Base-by-base conservation (phyloP, 225 moss, liverwort and hornwort species). In the Takakia lepidozioides region DNA sequence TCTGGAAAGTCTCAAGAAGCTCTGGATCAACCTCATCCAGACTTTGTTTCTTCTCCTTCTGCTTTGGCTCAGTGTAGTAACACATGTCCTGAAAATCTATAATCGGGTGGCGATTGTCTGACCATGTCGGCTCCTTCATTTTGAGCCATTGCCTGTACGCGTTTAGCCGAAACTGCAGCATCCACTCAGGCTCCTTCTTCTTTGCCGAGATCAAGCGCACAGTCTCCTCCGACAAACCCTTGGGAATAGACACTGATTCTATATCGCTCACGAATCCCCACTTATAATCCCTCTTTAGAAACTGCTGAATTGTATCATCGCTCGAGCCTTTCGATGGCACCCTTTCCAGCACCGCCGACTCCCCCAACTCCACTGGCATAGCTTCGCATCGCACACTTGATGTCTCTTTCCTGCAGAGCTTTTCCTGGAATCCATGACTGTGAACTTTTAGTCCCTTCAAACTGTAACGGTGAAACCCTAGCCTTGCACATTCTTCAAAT, bases 151-250 rank as follows among this genome's bases (percentile, higher is more conserved):
- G 90, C 80, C 65, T 76, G 62, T 64, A 95, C 0, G 95, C 90
- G 43, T 71, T 87, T 48, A 95, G 61, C n/a, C 90, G 90, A 48
- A 95, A 95, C 23, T 84, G 65, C 53, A 95, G 48, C 90, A 95
- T 90, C 95, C 95, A 95, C 29, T 87, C 87, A 0, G 95, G 95
- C 43, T 95, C 89, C 48, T 82, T 72, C 70, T 95, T 95, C 80
- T 90, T 86, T 3, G 90, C 95, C 2, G 90, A 90, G 24, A 95
- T 95, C 19, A 95, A 58, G 11, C 90, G 74, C 17, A 95, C 70
- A 0, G 87, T 87, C 20, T 95, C 87, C 50, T 90, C 87, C 10
- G 90, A 87, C 55, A 95, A 67, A 26, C 95, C 95, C 65, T 95
- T 95, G 24, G 95, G 75, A 18, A 95, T 86, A n/a, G 95, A 84